Evolutionary conservation across 768 basidiomycete species (phyloP), one percentile per base, ranked within the genome.

Genomic region (Hebeloma cylindrosporum): DNA sequence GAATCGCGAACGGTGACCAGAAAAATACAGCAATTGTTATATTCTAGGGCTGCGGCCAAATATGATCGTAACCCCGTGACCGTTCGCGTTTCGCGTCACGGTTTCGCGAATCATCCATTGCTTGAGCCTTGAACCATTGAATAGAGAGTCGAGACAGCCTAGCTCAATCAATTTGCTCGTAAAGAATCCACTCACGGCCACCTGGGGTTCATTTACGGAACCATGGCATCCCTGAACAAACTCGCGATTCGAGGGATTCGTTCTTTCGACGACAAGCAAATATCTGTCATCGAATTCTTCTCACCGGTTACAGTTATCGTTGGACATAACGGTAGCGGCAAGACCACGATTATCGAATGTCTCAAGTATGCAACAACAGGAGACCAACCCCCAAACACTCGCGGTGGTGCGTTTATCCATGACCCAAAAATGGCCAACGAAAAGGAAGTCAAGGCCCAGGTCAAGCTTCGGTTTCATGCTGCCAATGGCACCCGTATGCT

Each of bases 341-440:
- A 99, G 70, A 99, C 96, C 2, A 99, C 95, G 1, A 89, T 98
- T 61, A 98, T 99, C 66, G 96, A 99, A 74, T 98, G 95, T 68
- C 79, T 99, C 65, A 98, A 98, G 73, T 99, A 99, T 62, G 93
- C 92, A 8, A 96, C 96, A 0, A 99, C 96, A 0, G 96, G 96
- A 21, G 95, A 98, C 64, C 88, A 98, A 56, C 96, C 96, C 0
- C 91, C 96, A 1, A 95, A 95, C 60, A 92, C 94, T 17, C 92
- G 93, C 49, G 95, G 95, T 23, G 96, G 95, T n/a, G 96, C 96
- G 0, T 99, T 98, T 66, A 70, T 99, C 3, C 96, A 99, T 64
- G 96, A 99, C 67, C 96, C 96, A 1, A 96, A 96, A 75, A 95
- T 99, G 83, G 96, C 96, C 5, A 94, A 95, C 60, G 93, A 97